These are phyloP conservation scores for Plasmodium chabaudi DNA, from an alignment of 169 alveolate genomes.

Conservation along the genomic window DNA sequence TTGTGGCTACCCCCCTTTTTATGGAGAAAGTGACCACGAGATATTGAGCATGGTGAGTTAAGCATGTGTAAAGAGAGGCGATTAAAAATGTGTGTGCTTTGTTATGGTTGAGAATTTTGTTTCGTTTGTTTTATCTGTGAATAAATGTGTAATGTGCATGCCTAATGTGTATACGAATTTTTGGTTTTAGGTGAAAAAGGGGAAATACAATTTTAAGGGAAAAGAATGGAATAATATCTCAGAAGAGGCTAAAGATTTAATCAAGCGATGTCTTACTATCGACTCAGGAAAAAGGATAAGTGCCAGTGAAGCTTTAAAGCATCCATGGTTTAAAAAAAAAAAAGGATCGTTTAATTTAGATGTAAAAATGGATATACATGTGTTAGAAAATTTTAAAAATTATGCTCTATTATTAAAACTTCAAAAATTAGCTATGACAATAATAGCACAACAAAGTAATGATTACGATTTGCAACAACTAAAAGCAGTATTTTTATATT, in stretches of 20 bases:
- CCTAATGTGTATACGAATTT: background rate
- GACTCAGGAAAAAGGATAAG: constrained; percentile 89
- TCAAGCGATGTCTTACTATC: constrained; percentile 86
- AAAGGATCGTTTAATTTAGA: constrained; percentile 21
- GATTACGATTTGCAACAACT: constrained; percentile 79
- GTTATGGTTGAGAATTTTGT: too few species aligned
- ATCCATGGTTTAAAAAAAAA: constrained; percentile 89
- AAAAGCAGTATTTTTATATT: constrained; percentile 74
- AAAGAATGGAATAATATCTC: constrained; percentile 91
- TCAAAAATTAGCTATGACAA: constrained; percentile 81
- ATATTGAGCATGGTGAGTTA: constrained; percentile 80
- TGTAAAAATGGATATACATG: constrained; percentile 63
- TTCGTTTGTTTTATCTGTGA: too few species aligned
- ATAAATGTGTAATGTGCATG: background rate
- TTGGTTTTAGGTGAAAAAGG: constrained; percentile 82
- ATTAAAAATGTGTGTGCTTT: background rate
- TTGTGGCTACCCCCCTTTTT: constrained; percentile 92
- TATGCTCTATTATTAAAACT: constrained; percentile 63
- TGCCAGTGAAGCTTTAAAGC: constrained; percentile 89
- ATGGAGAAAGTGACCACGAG: constrained; percentile 90
- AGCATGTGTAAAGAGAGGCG: background rate
- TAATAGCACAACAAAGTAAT: constrained; percentile 83
- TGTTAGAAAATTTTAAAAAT: constrained; percentile 51
- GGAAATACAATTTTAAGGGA: constrained; percentile 89
- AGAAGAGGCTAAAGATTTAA: constrained; percentile 91